phyloP scores from a whole-genome alignment of 805 yeast genomes.

The Candida takata region DNA sequence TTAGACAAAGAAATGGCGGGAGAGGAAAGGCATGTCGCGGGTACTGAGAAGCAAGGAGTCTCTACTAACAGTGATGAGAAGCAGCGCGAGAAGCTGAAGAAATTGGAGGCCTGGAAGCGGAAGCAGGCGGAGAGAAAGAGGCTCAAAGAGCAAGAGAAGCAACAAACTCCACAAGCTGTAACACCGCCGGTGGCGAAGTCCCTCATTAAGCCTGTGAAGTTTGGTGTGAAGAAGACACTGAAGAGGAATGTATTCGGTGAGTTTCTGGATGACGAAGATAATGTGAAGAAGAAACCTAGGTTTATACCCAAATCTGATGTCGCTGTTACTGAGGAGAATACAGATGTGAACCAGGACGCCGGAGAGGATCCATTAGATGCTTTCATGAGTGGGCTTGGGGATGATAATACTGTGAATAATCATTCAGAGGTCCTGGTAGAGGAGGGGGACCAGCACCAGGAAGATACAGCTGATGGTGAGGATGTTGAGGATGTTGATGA shows the following conservation, averaged over 20 bases:
- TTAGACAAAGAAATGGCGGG: background rate
- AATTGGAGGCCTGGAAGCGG: slow-evolving; percentile 48
- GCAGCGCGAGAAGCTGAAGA: slow-evolving; percentile 28
- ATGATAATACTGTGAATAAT: slow-evolving; percentile 12
- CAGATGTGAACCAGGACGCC: background rate
- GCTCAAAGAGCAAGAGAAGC: slow-evolving; percentile 16
- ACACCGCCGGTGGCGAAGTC: background rate
- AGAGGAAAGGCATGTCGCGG: slow-evolving; percentile 10
- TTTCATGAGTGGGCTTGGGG: slow-evolving; percentile 29
- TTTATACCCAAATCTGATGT: slow-evolving; percentile 16
- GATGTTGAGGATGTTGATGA: slow-evolving; percentile 26
- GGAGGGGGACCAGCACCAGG: slow-evolving; percentile 6
- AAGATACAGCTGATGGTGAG: slow-evolving; percentile 23
- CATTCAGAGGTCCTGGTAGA: background rate
- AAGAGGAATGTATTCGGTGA: slow-evolving; percentile 22
- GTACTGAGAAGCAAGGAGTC: background rate
- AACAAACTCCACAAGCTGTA: background rate
- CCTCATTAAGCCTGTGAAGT: background rate
- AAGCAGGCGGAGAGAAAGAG: slow-evolving; percentile 27
- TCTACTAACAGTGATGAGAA: slow-evolving; percentile 10
- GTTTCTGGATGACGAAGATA: slow-evolving; percentile 26
- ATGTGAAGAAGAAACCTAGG: slow-evolving; percentile 11
- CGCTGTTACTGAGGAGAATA: slow-evolving; percentile 7
- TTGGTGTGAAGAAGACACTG: slow-evolving; percentile 8
- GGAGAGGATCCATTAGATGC: slow-evolving; percentile 39